These are phyloP conservation scores for Mucor sp. DNA, from an alignment of 371 early-diverging fungal species.

Conservation along the genomic window DNA sequence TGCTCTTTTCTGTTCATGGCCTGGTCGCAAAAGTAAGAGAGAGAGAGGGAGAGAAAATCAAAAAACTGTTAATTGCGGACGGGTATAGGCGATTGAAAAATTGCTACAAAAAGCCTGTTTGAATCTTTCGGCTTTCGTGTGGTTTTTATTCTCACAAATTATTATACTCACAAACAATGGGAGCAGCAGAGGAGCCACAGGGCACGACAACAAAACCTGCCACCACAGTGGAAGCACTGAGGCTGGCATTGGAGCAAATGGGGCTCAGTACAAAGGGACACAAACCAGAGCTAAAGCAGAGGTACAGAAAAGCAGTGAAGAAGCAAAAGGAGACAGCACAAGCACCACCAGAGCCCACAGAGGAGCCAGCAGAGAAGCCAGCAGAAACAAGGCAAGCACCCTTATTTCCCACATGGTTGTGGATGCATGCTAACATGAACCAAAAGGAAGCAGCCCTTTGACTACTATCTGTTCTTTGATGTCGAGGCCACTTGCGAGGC, in stretches of 20 bases:
- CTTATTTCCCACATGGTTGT: not conserved
- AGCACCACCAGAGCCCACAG: no score
- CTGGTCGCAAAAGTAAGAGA: not conserved
- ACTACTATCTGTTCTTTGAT: constrained; percentile 74
- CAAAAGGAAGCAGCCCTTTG: constrained; percentile 27
- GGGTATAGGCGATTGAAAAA: not conserved
- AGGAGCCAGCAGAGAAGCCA: not conserved
- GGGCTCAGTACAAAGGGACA: constrained; percentile 55
- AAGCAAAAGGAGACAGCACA: constrained; percentile 18
- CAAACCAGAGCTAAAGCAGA: constrained; percentile 51
- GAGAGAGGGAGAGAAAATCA: not conserved
- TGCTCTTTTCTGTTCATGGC: constrained; percentile 1
- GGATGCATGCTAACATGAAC: not conserved
- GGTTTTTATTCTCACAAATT: not conserved
- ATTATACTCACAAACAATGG: not conserved
- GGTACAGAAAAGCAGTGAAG: constrained; percentile 52
- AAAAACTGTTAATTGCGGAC: not conserved
- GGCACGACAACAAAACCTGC: not conserved
- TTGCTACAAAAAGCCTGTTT: no score
- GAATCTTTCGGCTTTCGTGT: no score
- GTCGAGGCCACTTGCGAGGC: constrained; percentile 84
- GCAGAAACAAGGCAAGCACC: not conserved
- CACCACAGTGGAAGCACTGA: constrained; percentile 51
- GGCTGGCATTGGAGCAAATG: constrained; percentile 43
- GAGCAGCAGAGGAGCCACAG: not conserved